phyloP scores from a whole-genome alignment of 2,329 filamentous ascomycete species.

The Fusarium metavorans region DNA sequence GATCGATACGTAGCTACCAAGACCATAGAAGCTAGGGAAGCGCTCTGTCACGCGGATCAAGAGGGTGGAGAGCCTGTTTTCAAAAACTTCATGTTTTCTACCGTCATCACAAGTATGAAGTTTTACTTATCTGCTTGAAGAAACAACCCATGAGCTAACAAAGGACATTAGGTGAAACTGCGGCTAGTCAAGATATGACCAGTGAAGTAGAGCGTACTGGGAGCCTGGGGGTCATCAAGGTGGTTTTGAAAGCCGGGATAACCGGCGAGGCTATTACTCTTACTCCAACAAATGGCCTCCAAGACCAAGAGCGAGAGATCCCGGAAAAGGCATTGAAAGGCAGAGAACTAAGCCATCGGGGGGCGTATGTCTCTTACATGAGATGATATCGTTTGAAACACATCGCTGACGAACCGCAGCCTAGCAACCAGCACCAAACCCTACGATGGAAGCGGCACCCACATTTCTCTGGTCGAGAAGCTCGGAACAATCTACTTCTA shows the following conservation, averaged over 20 bases:
- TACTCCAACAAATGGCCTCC: no score
- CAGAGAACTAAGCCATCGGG: conserved; percentile 40
- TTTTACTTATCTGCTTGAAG: no score
- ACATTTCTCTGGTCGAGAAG: no score
- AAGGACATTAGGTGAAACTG: neutral
- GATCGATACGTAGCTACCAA: no score
- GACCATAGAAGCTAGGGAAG: no score
- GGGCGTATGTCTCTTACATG: conserved; percentile 13
- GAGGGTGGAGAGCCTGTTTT: neutral
- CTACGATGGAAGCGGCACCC: no score
- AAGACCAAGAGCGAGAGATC: neutral
- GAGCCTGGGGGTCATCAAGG: conserved; percentile 31
- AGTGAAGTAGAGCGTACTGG: neutral
- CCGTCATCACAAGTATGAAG: conserved; percentile 18
- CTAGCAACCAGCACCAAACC: no score
- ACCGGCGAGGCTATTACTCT: no score
- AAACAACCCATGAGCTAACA: neutral
- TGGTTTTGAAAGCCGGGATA: neutral
- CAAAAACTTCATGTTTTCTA: conserved; percentile 27
- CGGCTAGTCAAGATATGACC: neutral
- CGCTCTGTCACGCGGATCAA: neutral
- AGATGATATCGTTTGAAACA: no score
- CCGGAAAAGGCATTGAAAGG: conserved; percentile 46
- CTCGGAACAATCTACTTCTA: conserved; percentile 28
- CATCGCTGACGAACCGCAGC: no score